Conservation (phyloP, 1,284 basidiomycete species). For the Apiotrichum domesticum region DNA sequence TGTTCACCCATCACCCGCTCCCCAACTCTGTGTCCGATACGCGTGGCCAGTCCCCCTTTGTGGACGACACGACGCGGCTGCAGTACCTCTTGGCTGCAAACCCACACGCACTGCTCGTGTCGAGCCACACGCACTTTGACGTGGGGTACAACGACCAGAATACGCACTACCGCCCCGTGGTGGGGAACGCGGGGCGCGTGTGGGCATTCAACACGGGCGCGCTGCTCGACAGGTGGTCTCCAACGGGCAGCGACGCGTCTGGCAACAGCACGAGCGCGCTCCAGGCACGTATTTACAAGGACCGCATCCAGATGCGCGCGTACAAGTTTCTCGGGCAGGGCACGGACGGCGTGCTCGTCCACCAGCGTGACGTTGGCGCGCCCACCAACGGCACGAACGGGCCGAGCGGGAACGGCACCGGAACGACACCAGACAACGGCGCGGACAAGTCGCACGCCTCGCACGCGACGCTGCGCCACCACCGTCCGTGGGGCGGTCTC, state of each 20-base stretch:
- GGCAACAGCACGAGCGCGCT: not conserved
- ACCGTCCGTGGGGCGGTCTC: too few species aligned
- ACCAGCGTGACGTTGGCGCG: not conserved
- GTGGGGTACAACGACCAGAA: constrained; percentile 3
- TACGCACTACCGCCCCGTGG: not conserved
- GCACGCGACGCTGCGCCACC: too few species aligned
- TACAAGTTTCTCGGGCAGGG: constrained; percentile 1
- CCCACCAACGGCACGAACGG: not conserved
- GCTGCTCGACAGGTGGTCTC: not conserved
- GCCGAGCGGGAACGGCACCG: too few species aligned
- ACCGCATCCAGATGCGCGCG: constrained; percentile 3
- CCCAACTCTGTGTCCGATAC: not conserved
- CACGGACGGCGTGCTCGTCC: not conserved
- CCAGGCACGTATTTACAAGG: not conserved
- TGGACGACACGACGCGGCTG: not conserved
- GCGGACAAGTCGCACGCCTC: too few species aligned
- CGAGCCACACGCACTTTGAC: constrained; percentile 6
- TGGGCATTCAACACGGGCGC: constrained; percentile 6
- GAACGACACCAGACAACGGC: too few species aligned
- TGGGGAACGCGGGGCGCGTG: not conserved
- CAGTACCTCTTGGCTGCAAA: constrained; percentile 4
- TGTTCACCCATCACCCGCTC: constrained; percentile 2
- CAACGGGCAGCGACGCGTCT: not conserved
- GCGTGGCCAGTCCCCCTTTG: not conserved
- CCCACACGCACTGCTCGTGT: constrained; percentile 3